Evolutionary conservation across 768 basidiomycete species (phyloP), one percentile per base, ranked within the genome.

Genomic region (Pulveroboletus ravenelii): DNA sequence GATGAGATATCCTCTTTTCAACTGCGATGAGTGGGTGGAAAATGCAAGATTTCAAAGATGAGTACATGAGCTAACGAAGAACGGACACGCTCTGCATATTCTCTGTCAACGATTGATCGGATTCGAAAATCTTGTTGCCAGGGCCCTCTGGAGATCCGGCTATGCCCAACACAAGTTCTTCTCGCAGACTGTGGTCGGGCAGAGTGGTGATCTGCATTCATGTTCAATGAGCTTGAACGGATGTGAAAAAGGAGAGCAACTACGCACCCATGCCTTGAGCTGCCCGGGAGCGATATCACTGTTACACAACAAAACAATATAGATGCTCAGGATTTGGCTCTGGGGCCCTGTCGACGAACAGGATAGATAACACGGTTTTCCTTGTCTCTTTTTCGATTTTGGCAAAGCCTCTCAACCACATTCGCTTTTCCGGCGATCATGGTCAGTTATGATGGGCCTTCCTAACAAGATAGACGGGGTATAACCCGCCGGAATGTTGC

Each of bases 51-150:
- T n/a, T n/a, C 39, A 56, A 23, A 23, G 23, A 23, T 23, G 5
- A 23, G 23, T 5, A 38, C 14, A 14, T 12, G 42, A 45, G 37
- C 49, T 45, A 25, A 36, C 30, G 29, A 57, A 53, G 49, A 30
- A 57, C n/a, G 12, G 55, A 57, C 8, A 57, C 55, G 30, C 45
- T 57, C 41, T 57, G 47, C 15, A 41, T 57, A 32, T 39, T 42
- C n/a, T n/a, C 25, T 27, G 25, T 27, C 25, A 47, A 13, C 1
- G 34, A 13, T n/a, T 45, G 45, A 12, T 58, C 35, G 9, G 58
- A 41, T 23, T 58, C 48, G 17, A 58, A 54, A 17, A 51, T 10
- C 27, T 36, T 58, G 10, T 14, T 10, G 12, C 14, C 4, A 10
- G 41, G 12, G 31, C 29, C 25, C 5, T 8, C 12, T 2, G 38